Base-by-base conservation (phyloP, 2,329 filamentous ascomycete genomes). In the Colletotrichum sp. region DNA sequence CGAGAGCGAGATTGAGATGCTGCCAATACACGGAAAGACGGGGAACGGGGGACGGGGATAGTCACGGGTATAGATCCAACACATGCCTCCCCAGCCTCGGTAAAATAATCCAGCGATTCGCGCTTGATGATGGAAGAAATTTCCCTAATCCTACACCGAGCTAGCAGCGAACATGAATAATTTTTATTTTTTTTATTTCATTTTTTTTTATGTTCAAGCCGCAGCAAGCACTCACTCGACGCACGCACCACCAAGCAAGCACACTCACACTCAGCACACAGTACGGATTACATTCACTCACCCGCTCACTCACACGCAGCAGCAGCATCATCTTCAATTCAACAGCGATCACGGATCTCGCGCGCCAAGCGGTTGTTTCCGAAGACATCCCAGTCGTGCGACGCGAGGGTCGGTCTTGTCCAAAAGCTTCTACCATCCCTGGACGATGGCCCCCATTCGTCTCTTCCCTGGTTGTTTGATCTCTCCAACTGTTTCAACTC, bases 301-400 rank as follows among this genome's bases (percentile, higher is more conserved):
- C 36, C 7, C 36, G 36, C 36, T 38, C 36, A 18, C 36, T 38
- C 36, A 18, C 36, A 38, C 36, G 16, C 36, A 38, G 38, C 36
- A 38, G 38, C 38, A n/a, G 8, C 38, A 43, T 43, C 38, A 43
- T 43, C 38, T 9, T 43, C 38, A 43, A 10, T 43, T 10, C 38
- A 43, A 43, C 68, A 64, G 43, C 68, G 62, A 67, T 67, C 73
- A 72, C 69, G 73, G 69, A 75, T 75, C 66, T 66, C 71, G 73
- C 69, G 62, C 55, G 72, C 73, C 73, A 72, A 75, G 73, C 69
- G 73, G 69, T 72, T 75, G 73, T 75, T 75, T 75, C 73, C 73
- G 55, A 72, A 38, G 14, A 21, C 62, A 75, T 75, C 73, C 73
- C 48, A 65, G 73, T 75, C 73, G 69, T 74, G 62, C 69, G 69